Evolutionary conservation across 768 basidiomycete species (phyloP), one percentile per base, ranked within the genome.

Genomic region (Sarcodon sp.): DNA sequence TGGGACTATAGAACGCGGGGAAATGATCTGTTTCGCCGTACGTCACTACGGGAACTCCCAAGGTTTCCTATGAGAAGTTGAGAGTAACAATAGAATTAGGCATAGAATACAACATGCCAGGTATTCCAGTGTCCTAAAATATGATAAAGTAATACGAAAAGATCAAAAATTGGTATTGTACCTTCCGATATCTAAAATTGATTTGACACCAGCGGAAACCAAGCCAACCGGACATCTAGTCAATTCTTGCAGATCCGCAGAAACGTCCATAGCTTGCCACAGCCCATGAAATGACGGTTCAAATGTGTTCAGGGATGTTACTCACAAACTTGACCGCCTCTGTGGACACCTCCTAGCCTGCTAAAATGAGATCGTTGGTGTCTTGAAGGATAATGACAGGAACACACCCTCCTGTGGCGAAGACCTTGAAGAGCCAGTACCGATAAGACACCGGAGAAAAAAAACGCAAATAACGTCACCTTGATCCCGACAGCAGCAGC

Each of bases 121-220:
- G 61, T 85, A 87, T 61, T 89, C 87, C 18, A 89, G 66, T 11
- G 87, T 89, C 58, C 86, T 87, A 46, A 13, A n/a, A 12, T 46
- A 4, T 44, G n/a, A 33, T 41, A 12, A 21, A 33, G 37, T 10
- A 31, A 34, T 33, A 12, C 18, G 37, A 27, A 18, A 9, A 43
- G 34, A 51, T 21, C 12, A 36, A 43, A 35, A 11, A 39, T 27
- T 0, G 27, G 9, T 6, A 43, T 66, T 47, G 47, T 27, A 79
- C 85, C 77, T 75, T 50, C 85, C 85, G 50, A 98, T 92, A 61
- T 99, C 96, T 38, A 99, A 64, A 51, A 99, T 97, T 0, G 87
- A 89, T 62, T 98, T 99, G 15, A 88, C 81, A 9, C 96, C 96
- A 8, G 92, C 85, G 13, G 93, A 94, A 8, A 98, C 80, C 34